phyloP scores from a whole-genome alignment of 169 alveolate species.

The Cryptosporidium parvum region DNA sequence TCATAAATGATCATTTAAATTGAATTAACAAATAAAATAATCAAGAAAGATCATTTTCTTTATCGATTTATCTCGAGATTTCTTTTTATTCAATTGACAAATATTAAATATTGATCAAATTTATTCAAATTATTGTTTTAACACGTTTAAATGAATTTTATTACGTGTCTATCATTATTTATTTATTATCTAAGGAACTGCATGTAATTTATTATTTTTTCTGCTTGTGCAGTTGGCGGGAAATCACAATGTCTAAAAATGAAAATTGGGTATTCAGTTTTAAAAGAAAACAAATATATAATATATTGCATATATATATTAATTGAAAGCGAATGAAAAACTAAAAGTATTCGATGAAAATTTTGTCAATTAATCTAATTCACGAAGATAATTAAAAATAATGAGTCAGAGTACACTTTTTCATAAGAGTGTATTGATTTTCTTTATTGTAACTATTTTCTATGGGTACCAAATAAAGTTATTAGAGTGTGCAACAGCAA shows the following conservation, averaged over 20 bases:
- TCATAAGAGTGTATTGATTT: not conserved
- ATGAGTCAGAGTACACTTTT: not conserved
- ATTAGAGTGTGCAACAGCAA: not conserved
- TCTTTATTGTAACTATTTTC: not conserved
- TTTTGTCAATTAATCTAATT: not conserved
- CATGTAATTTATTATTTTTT: not conserved
- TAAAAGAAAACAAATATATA: not conserved
- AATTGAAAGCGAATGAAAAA: not conserved
- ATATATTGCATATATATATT: too few species aligned
- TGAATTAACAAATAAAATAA: too few species aligned
- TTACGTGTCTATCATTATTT: constrained; percentile 15
- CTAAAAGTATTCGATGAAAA: not conserved
- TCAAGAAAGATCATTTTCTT: too few species aligned
- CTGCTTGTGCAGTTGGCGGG: constrained; percentile 33
- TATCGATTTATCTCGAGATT: too few species aligned
- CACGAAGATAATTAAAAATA: not conserved
- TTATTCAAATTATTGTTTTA: too few species aligned
- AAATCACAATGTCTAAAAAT: constrained; percentile 9
- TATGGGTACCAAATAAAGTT: not conserved
- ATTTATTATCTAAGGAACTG: not conserved
- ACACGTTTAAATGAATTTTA: not conserved
- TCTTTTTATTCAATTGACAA: too few species aligned
- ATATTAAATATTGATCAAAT: too few species aligned
- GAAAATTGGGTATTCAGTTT: not conserved
- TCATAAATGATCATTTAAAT: not conserved